Percentiles rank a stretch among this genome's conserved stretches.
Evolutionary conservation across 2,329 filamentous ascomycete genomes (phyloP).

Genomic region (Ophiostoma perfectum): DNA sequence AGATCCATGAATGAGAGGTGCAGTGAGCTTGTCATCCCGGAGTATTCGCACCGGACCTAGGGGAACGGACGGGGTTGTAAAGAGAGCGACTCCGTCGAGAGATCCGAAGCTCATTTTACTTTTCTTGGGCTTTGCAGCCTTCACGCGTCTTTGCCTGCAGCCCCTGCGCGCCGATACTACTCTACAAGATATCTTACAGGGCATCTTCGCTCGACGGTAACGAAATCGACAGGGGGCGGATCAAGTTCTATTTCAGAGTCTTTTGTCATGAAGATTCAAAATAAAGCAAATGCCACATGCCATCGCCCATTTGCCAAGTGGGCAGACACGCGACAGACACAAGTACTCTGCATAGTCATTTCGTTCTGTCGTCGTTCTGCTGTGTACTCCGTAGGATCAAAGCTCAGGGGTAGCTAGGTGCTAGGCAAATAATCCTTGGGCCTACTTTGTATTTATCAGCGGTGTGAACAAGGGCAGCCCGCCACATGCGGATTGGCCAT

Average conservation of each 20-base stretch:
- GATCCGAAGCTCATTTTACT: conserved; percentile 1
- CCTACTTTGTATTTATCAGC: too few species aligned
- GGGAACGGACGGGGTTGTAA: background rate
- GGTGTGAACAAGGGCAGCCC: too few species aligned
- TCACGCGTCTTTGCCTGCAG: background rate
- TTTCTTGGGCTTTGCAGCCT: background rate
- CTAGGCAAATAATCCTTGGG: too few species aligned
- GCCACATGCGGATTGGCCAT: too few species aligned
- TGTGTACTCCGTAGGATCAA: background rate
- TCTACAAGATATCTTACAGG: background rate
- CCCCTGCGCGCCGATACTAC: background rate
- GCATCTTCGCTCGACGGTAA: background rate
- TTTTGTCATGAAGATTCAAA: too few species aligned
- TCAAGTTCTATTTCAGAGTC: too few species aligned
- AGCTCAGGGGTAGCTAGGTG: background rate
- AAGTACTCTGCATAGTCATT: background rate
- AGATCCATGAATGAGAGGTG: too few species aligned
- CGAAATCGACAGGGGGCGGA: background rate
- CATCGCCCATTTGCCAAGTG: too few species aligned
- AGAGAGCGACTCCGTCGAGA: background rate
- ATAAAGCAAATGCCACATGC: too few species aligned
- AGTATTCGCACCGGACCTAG: background rate
- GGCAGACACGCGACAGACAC: background rate
- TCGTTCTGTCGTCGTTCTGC: background rate
- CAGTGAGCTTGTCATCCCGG: background rate